phyloP scores from a whole-genome alignment of 2,329 filamentous ascomycete species.

The Sporothrix inflata region DNA sequence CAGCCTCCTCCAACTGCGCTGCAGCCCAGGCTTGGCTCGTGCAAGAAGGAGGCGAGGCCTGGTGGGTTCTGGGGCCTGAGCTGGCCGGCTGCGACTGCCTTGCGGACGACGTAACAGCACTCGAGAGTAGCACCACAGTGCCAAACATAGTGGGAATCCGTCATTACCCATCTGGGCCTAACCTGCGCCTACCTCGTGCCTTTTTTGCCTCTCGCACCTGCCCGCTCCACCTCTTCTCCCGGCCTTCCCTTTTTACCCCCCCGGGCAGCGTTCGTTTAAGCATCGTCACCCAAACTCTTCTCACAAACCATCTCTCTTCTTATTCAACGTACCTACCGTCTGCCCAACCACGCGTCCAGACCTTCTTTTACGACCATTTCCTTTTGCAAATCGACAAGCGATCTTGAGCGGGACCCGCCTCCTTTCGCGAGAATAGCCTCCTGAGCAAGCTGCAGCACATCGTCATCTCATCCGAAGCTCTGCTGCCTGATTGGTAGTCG shows the following conservation, averaged over 20 bases:
- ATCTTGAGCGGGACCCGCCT: neutral
- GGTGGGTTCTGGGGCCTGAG: neutral
- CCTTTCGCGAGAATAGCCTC: conserved; percentile 2
- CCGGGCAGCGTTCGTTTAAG: neutral
- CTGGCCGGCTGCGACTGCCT: neutral
- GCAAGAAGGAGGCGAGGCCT: neutral
- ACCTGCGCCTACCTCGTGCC: conserved; percentile 13
- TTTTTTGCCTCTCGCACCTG: conserved; percentile 22
- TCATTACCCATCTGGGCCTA: conserved; percentile 20
- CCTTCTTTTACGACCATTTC: neutral
- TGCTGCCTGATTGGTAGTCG: conserved; percentile 29
- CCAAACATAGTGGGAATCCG: neutral
- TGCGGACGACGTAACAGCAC: neutral
- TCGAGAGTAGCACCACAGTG: neutral
- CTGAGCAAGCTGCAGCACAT: neutral
- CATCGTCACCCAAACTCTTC: conserved; percentile 3
- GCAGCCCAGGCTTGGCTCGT: neutral
- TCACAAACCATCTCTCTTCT: neutral
- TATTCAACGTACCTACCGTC: neutral
- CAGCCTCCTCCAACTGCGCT: too few relatives aligned
- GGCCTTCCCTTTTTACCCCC: neutral
- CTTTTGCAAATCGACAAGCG: neutral
- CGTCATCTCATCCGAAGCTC: conserved; percentile 11
- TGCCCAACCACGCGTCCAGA: neutral
- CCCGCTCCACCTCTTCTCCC: conserved; percentile 13